Conservation (phyloP, 768 basidiomycete genomes). For the Leccinellum albellum region DNA sequence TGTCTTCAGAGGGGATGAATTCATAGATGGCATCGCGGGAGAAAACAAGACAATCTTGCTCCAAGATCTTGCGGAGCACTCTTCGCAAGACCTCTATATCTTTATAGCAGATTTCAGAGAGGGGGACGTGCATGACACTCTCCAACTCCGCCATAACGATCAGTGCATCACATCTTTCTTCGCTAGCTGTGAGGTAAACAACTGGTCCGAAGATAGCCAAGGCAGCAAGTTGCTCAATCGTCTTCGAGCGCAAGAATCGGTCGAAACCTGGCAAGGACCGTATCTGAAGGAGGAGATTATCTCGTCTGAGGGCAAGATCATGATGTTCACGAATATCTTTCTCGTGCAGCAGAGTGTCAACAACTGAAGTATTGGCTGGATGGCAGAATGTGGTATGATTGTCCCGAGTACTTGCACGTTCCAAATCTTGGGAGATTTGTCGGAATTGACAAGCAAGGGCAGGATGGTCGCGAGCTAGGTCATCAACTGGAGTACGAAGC, state of each 20-base stretch:
- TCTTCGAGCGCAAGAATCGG: neutral
- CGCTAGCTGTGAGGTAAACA: neutral
- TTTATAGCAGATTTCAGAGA: neutral
- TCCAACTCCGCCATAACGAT: neutral
- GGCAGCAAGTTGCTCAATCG: neutral
- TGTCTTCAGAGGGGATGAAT: neutral
- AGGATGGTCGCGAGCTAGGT: neutral
- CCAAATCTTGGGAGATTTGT: neutral
- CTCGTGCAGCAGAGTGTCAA: neutral
- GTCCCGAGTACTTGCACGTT: neutral
- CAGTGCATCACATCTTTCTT: neutral
- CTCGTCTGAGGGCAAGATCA: neutral
- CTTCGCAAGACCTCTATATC: neutral
- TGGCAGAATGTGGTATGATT: neutral
- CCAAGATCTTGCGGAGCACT: neutral
- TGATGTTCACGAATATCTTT: neutral
- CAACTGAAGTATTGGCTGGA: neutral
- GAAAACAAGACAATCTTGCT: neutral
- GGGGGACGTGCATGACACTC: neutral
- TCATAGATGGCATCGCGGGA: neutral
- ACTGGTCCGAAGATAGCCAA: neutral
- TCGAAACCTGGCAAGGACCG: neutral
- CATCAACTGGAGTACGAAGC: neutral
- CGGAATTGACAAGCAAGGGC: neutral
- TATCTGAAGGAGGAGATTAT: neutral